A percentile compares a stretch with the other conserved stretches of the same genome.
Conservation (phyloP, 2,329 filamentous ascomycete genomes). For the Fusarium illudens region DNA sequence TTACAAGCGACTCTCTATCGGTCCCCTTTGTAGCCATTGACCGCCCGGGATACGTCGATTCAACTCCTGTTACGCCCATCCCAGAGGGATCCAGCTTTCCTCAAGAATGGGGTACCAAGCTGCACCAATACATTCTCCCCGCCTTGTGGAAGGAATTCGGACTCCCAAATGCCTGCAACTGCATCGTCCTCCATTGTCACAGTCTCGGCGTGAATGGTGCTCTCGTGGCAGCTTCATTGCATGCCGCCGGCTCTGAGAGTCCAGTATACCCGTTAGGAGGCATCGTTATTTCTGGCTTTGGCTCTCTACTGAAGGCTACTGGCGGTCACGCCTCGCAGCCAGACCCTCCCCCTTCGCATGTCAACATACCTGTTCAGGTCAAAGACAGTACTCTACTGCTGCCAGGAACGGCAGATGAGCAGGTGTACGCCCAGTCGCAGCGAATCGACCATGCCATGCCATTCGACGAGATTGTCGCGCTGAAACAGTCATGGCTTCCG, state of each 20-base stretch:
- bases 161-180: slow-evolving; percentile 20
- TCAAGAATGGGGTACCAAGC: slow-evolving; percentile 23
- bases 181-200: slow-evolving; percentile 29
- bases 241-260: neutral
- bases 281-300: slow-evolving; percentile 28
- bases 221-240: slow-evolving; percentile 24
- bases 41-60: slow-evolving; percentile 29
- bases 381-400: slow-evolving; percentile 30
- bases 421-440: slow-evolving; percentile 24
- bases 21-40: slow-evolving; percentile 36
- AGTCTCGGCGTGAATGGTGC: slow-evolving; percentile 32
- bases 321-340: slow-evolving; percentile 14
- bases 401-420: slow-evolving; percentile 27
- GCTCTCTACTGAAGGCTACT: slow-evolving; percentile 22
- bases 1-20: slow-evolving; percentile 20
- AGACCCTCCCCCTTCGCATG: slow-evolving; percentile 9
- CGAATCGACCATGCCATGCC: slow-evolving; percentile 28
- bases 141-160: slow-evolving; percentile 29
- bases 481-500: slow-evolving; percentile 21
- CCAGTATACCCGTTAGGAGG: slow-evolving; percentile 28
- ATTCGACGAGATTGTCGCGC: slow-evolving; percentile 21
- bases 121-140: slow-evolving; percentile 30
- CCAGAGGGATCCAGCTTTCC: slow-evolving; percentile 29
- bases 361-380: slow-evolving; percentile 25
- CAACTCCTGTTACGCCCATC: slow-evolving; percentile 22